Evolutionary conservation across 1,139 yeast genomes (phyloP).

Genomic region (Yamadazyma triangularis): DNA sequence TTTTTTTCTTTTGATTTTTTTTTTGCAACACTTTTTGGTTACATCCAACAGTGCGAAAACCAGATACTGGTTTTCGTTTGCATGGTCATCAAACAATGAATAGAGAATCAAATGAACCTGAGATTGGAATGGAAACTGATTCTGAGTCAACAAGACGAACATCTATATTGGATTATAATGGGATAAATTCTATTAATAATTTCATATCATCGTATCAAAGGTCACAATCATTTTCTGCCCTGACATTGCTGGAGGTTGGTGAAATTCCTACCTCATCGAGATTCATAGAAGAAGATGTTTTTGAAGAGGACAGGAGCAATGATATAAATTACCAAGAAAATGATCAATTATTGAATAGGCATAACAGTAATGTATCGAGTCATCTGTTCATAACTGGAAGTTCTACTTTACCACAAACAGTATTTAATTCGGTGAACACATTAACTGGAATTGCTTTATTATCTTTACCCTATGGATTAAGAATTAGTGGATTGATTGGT

Average conservation of each 20-base stretch:
- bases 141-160: constrained; percentile 8
- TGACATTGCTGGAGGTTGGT: neutral
- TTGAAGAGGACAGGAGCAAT: neutral
- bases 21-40: too few species aligned
- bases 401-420: constrained; percentile 77
- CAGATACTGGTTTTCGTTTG: too few species aligned
- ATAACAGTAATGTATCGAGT: constrained; percentile 14
- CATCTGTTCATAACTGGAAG: constrained; percentile 17
- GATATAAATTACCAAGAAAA: too few species aligned
- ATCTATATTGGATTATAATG: constrained; percentile 32
- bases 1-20: too few species aligned
- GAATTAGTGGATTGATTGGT: constrained; percentile 73
- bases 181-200: constrained; percentile 65
- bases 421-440: constrained; percentile 83
- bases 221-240: constrained; percentile 57
- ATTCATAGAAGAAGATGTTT: constrained; percentile 8
- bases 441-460: constrained; percentile 83
- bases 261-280: constrained; percentile 6
- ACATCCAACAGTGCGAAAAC: too few species aligned
- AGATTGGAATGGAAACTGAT: neutral
- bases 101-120: too few species aligned
- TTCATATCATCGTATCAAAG: constrained; percentile 77
- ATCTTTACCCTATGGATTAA: constrained; percentile 77
- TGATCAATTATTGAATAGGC: constrained; percentile 7
- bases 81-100: too few species aligned